These are phyloP conservation scores for Salvia hispanica DNA, from an alignment of 257 asterid species.

Conservation along the genomic window DNA sequence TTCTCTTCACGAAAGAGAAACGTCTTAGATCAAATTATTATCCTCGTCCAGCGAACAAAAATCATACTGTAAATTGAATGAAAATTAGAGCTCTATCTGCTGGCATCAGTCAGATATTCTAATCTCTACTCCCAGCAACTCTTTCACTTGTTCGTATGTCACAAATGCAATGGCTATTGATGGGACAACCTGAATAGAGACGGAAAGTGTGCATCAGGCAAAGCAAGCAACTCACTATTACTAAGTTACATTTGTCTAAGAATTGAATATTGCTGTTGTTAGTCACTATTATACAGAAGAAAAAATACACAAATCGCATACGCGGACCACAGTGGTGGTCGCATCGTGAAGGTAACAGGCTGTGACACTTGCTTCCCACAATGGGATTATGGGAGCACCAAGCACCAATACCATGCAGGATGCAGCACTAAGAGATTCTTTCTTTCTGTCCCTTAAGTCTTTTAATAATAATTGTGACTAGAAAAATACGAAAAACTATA, in stretches of 20 bases:
- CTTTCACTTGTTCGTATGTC: constrained; percentile 92
- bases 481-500: neutral
- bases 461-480: neutral
- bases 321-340: neutral
- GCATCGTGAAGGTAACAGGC: neutral
- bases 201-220: constrained; percentile 5
- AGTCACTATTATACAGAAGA: too few species aligned
- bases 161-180: constrained; percentile 92
- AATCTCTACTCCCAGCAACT: constrained; percentile 78
- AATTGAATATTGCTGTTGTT: neutral
- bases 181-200: constrained; percentile 74
- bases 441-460: neutral
- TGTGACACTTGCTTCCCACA: too few species aligned
- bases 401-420: neutral
- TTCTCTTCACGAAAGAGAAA: constrained; percentile 30
- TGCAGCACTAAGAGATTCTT: neutral
- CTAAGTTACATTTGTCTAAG: neutral
- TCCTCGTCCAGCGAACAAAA: constrained; percentile 52
- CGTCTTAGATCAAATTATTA: constrained; percentile 19
- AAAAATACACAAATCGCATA: neutral
- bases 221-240: neutral
- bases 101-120: constrained; percentile 73
- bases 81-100: constrained; percentile 28
- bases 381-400: too few species aligned
- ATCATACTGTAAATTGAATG: constrained; percentile 32